Evolutionary conservation across 1,284 basidiomycete species (phyloP), one percentile per base, ranked within the genome.

Genomic region (Cutaneotrichosporon sp.): DNA sequence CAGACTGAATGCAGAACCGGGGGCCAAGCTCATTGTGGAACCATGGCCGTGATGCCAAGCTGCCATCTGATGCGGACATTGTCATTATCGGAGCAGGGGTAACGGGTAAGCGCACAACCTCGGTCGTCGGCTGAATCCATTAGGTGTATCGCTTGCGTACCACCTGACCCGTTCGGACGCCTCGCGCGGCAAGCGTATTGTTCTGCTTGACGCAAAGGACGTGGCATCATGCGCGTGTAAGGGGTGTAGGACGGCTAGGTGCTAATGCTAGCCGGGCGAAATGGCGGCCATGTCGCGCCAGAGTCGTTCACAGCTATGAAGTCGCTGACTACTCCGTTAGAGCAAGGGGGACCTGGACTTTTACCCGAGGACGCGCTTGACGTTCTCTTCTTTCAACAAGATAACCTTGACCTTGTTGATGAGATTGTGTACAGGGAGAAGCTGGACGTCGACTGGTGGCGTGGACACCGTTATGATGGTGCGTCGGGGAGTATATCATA

Each of bases 351-450:
- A 59, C 26, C 60, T 1, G 69, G 69, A 0, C 45, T 69, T 10
- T 54, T 56, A 59, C 69, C 74, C 5, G 78, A 80, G 8, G 59
- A 66, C 23, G 64, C 62, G 2, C 35, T 66, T 7, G 61, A 64
- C 10, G 69, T 81, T 3, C 77, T 89, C 54, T 84, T 88, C 49
- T 51, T 59, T 14, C 70, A 76, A 5, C 84, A 84, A 38, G 82
- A 83, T 60, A 84, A 80, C n/a, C 83, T 89, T 80, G 86, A 89
- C 66, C 80, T 80, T 3, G 67, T 67, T 1, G 79, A 80, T 14
- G 81, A 86, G 43, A 86, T 89, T 81, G 73, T 68, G 10, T 21
- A 60, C 37, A 46, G 56, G 26, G 60, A 68, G 42, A 48, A 44
- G 5, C 59, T 64, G 42, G 63, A 64, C 14, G 63, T 65, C 15